Conservation (phyloP, 2,329 filamentous ascomycete genomes). For the Alternaria sp. region DNA sequence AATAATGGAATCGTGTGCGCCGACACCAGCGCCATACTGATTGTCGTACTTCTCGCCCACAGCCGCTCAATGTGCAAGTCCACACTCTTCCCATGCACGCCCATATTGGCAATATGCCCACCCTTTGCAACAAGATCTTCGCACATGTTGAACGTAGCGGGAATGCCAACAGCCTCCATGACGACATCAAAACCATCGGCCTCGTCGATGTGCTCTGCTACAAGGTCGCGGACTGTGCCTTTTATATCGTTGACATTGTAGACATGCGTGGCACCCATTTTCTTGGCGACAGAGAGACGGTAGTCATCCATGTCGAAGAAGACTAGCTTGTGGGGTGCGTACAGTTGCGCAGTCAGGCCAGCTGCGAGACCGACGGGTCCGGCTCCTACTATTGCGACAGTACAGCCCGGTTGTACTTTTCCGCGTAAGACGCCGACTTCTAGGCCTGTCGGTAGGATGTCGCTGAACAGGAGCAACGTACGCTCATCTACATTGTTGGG, state of each 20-base stretch:
- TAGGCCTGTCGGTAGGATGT: constrained; percentile 66
- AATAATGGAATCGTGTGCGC: background rate
- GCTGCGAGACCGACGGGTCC: constrained; percentile 66
- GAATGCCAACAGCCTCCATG: constrained; percentile 66
- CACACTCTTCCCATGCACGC: constrained; percentile 65
- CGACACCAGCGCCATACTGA: constrained; percentile 39
- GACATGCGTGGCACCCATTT: background rate
- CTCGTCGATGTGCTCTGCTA: constrained; percentile 28
- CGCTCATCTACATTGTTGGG: constrained; percentile 55
- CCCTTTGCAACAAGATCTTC: constrained; percentile 64
- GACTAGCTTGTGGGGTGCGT: constrained; percentile 62
- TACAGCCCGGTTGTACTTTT: constrained; percentile 61
- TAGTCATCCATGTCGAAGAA: constrained; percentile 62
- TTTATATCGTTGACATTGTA: background rate
- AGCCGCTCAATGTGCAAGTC: constrained; percentile 63
- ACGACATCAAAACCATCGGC: constrained; percentile 65
- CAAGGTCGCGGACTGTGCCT: background rate
- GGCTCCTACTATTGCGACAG: constrained; percentile 64
- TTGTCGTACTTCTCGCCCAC: constrained; percentile 64
- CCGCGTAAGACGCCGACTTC: constrained; percentile 63
- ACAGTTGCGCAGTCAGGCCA: constrained; percentile 64
- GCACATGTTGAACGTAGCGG: constrained; percentile 62
- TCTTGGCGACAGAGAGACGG: constrained; percentile 25
- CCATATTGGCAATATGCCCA: constrained; percentile 66
- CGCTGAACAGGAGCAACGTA: constrained; percentile 61